Base-by-base conservation (phyloP, 1,284 basidiomycete genomes). In the Cryptococcus maquisensis region DNA sequence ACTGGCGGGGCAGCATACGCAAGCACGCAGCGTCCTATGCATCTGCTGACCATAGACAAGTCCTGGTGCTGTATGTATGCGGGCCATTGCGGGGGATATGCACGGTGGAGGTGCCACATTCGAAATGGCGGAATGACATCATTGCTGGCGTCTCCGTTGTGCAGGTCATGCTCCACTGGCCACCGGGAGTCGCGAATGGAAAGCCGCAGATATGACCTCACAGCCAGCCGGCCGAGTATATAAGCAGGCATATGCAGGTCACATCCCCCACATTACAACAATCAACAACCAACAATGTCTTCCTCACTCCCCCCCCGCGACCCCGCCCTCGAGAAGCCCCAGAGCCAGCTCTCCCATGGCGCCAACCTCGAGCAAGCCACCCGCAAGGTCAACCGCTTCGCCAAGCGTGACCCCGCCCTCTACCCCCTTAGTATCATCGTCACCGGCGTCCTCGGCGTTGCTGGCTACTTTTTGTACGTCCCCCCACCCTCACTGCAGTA, bases 391-490 rank as follows among this genome's bases (percentile, higher is more conserved):
- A 76, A 76, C 69, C 60, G 70, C 56, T 71, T 74, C 57, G 75
- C 74, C 43, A 72, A 73, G 59, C 65, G 71, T 32, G 75, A 77
- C 59, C 75, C 75, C 2, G 72, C 73, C 6, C 66, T 77, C 20
- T 77, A 76, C 67, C 75, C 75, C 6, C 56, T 77, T 40, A 52
- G 62, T 48, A 51, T 72, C 50, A 66, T 76, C 64, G 65, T 77
- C 51, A 65, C 65, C 47, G 69, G 67, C 54, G 66, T 67, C 37
- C 58, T 72, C 43, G 68, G 62, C 43, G 66, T 66, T 23, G 73
- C 73, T 12, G 74, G 75, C 23, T 77, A 76, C 66, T 73, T 76
- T 61, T 65, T 72, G 71, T 72, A 49, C 60, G 71, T 51, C 24
- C 13, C 38, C 20, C 13, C 24, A 6, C n/a, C 15, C 24, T 28